Evolutionary conservation across 768 basidiomycete species (phyloP), one percentile per base, ranked within the genome.

Genomic region (Strobilomyces dryophilus): DNA sequence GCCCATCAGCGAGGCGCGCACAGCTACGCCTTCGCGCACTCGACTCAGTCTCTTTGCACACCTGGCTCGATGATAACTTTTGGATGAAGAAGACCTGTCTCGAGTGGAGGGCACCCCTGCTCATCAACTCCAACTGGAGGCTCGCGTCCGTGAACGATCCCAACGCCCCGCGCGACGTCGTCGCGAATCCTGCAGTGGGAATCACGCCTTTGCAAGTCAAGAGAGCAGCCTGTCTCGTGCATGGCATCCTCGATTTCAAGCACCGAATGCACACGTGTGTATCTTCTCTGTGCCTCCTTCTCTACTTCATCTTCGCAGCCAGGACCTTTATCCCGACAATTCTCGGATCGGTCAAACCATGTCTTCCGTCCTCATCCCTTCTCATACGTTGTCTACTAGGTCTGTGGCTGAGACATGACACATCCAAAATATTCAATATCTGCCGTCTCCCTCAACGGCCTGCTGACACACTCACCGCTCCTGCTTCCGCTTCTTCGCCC

Each of bases 81-180:
- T 98, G 95, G 95, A 72, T 83, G 53, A 83, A 87, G 61, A 87
- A 87, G 61, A 84, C 91, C 1, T 98, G 98, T 68, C 83, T 89
- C 45, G 87, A 90, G 70, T 92, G 86, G 84, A 80, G 95, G 31
- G 81, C 82, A 0, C 93, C 95, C 0, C 73, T 98, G 11, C 75
- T 89, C 51, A 72, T 98, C 59, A 87, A 98, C 68, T 95, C 93
- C 4, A 98, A 97, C 64, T 98, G 94, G 94, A 97, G 95, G 95
- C 74, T 97, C 21, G 76, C 91, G 3, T 89, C 93, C 66, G 74
- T 78, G 40, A 84, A 95, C 55, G 93, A 97, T 69, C 64, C 77
- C 3, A 73, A 63, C 18, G 77, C 89, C 39, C 92, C 86, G 8
- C 69, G 64, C 8, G 44, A 62, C 2, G 67, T 73, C 7, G 51